Evolutionary conservation across 83 land plant species (phyloP).

Genomic region (Diphasiastrum complanatum): DNA sequence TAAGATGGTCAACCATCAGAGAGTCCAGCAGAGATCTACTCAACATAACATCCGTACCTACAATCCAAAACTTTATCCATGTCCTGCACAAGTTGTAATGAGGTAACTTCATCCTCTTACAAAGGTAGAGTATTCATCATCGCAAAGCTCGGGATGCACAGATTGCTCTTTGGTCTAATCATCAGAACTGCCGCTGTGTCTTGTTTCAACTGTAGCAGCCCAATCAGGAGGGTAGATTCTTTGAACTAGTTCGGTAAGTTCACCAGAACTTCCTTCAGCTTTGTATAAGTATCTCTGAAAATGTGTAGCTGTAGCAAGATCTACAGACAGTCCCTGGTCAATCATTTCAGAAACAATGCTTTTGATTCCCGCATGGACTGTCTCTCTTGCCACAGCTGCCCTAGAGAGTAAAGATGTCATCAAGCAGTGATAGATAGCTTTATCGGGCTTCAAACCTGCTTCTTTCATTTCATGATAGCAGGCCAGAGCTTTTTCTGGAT

Average conservation of each 20-base stretch:
- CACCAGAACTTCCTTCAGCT: conserved; percentile 65
- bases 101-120: no score
- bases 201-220: no score
- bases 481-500: conserved; percentile 82
- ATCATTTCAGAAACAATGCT: conserved; percentile 62
- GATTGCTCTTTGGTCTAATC: no score
- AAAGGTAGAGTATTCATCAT: no score
- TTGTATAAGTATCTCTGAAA: conserved; percentile 65
- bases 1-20: no score
- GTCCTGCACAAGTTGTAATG: no score
- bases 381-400: conserved; percentile 63
- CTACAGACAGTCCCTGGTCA: conserved; percentile 52
- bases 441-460: conserved; percentile 73
- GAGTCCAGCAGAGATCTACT: no score
- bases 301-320: conserved; percentile 72
- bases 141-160: no score
- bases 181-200: no score
- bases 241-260: conserved; percentile 67
- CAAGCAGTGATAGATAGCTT: conserved; percentile 79
- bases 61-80: no score
- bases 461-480: conserved; percentile 77
- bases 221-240: conserved; percentile 67
- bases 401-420: conserved; percentile 79
- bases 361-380: conserved; percentile 44
- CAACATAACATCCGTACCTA: no score